Evolutionary conservation across 306 rosid species (phyloP), one percentile per base, ranked within the genome.

Genomic region (Trifolium pratense): DNA sequence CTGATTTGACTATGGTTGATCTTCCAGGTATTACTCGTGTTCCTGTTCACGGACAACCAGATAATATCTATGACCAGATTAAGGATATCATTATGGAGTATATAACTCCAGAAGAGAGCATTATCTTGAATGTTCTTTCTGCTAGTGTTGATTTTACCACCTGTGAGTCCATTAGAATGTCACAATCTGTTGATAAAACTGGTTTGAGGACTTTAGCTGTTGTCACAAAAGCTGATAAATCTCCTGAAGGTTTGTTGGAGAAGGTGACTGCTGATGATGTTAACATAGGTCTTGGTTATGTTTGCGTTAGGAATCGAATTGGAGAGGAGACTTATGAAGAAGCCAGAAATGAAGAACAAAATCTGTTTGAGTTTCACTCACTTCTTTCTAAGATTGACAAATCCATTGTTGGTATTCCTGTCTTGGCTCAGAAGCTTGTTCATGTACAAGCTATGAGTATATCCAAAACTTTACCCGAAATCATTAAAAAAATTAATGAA

Each of bases 21-120:
- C 88, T 87, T 18, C 90, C 90, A 2, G 90, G 86, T 1, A 89
- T 89, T 0, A 89, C 89, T 5, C 68, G 90, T 40, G 90, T 84
- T 0, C 82, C 89, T 2, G 93, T 86, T 37, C 86, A 76, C 9
- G 89, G 89, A 0, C 90, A 86, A 26, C 90, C 93, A 0, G 89
- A 86, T 39, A 66, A 89, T 18, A 84, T 89, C 0, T 86, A 80
- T 39, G 93, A 89, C 5, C 66, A 60, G 23, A 60, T 60, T 15
- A 60, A 60, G 23, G 43, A 60, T 31, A 60, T 60, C 0, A 60
- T 60, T 2, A 60, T 31, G 43, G 23, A 60, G 43, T 60, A 60
- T 36, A 60, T 60, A 6, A 60, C 34, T 16, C 66, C 66, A 0
- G 23, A 31, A 15, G 66, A 60, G 0, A 60, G 66, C 1, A 60